Conservation (phyloP, 306 rosid genomes). For the Vigna mungo region DNA sequence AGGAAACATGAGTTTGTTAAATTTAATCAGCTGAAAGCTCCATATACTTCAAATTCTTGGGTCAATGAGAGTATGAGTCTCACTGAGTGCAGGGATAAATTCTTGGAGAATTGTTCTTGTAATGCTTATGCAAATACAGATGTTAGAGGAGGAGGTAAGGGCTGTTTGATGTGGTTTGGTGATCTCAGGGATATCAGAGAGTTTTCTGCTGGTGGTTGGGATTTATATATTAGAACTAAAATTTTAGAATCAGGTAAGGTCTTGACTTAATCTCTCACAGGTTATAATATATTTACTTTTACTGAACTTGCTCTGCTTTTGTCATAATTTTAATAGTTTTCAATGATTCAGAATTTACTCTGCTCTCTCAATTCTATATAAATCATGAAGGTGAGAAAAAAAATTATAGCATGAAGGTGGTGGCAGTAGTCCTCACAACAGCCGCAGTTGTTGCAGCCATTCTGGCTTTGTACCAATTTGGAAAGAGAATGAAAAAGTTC, state of each 20-base stretch:
- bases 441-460: conserved; percentile 32
- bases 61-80: conserved; percentile 51
- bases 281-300: neutral
- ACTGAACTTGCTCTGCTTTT: neutral
- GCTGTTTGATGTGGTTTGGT: conserved; percentile 67
- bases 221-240: conserved; percentile 51
- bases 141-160: conserved; percentile 59
- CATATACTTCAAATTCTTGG: conserved; percentile 60
- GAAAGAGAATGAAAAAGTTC: conserved; percentile 32
- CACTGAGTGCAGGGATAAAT: conserved; percentile 53
- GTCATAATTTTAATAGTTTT: neutral
- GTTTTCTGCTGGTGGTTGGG: conserved; percentile 37
- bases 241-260: conserved; percentile 47
- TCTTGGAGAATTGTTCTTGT: conserved; percentile 67
- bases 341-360: conserved; percentile 17
- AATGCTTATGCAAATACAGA: conserved; percentile 58
- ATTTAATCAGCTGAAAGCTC: conserved; percentile 51
- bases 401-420: conserved; percentile 28
- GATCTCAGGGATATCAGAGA: conserved; percentile 52
- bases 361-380: conserved; percentile 30
- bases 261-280: conserved; percentile 15
- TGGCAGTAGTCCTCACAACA: conserved; percentile 21
- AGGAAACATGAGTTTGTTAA: conserved; percentile 48
- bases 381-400: conserved; percentile 36
- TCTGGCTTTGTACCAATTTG: conserved; percentile 33